phyloP scores from a whole-genome alignment of 139 green algal species.

The Auxenochlorella pyrenoidosa region DNA sequence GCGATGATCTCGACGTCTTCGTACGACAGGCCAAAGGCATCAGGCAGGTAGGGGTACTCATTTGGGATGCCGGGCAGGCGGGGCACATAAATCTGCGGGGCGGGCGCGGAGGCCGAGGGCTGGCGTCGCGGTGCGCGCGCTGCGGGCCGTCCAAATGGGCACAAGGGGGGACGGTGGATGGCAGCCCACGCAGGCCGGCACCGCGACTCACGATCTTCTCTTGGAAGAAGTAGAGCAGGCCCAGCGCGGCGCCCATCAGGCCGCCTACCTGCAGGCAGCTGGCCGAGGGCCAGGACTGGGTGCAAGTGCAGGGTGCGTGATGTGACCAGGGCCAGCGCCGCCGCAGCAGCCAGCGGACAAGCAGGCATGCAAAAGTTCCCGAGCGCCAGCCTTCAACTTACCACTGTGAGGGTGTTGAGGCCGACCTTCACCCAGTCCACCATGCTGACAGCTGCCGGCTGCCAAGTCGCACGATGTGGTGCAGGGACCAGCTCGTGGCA shows the following conservation, averaged over 20 bases:
- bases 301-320: no score
- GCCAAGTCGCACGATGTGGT: not conserved
- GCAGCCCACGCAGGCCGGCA: no score
- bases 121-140: no score
- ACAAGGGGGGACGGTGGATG: not conserved
- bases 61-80: conserved; percentile 74
- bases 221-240: conserved; percentile 78
- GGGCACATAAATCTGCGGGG: conserved; percentile 69
- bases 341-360: not conserved
- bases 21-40: conserved; percentile 65
- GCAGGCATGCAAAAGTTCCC: not conserved
- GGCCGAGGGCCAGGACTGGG: not conserved
- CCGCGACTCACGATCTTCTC: conserved; percentile 75
- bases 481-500: no score
- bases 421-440: conserved; percentile 38
- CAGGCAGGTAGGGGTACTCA: conserved; percentile 60
- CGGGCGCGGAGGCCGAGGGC: no score
- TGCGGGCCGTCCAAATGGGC: no score
- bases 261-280: conserved; percentile 58
- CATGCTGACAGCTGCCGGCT: conserved; percentile 1
- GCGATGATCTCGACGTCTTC: conserved; percentile 65
- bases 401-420: conserved; percentile 9
- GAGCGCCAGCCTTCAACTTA: not conserved
- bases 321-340: no score
- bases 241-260: conserved; percentile 62